Evolutionary conservation across 192 early-diverging fungal genomes (phyloP), one percentile per base, ranked within the genome.

Genomic region (Rhizoclosmatium globosum): DNA sequence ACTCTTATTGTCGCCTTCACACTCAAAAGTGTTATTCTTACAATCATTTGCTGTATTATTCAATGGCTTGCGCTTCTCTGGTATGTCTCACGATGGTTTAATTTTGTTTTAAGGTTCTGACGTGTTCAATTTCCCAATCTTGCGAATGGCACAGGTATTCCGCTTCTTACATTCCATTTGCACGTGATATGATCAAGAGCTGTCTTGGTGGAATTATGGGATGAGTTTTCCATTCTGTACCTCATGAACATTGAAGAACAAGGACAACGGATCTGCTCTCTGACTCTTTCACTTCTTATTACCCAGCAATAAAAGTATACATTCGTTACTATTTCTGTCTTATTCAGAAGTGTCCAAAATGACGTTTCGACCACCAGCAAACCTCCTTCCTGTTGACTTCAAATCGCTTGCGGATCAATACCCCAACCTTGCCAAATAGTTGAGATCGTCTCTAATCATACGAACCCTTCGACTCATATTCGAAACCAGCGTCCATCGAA

Each of bases 21-120:
- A 48, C 85, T 93, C 64, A 17, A 87, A 44, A 88, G 68, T 43
- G 83, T 89, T n/a, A 75, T 93, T 41, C 84, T 99, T 4, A 94
- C 92, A 60, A 73, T 99, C 42, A 86, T 99, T 47, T 85, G 94
- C 56, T 94, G 92, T 44, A 85, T 99, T 62, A 81, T 94, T 60
- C 97, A 99, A 85, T 97, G 92, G 87, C 86, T 93, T 67, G 97
- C 97, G 4, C 81, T 99, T 73, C 91, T 96, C 72, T 86, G 87
- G 85, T 91, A 82, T 74, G 91, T 91, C 11, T 91, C 94, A 15
- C 93, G 91, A 62, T 79, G 69, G 19, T 39, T 31, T 2, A 11
- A 2, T 15, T 4, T 39, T 41, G 17, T 59, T 19, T 11, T 46
- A 64, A 42, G 47, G 38, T 42, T 70, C 41, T 41, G 47, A 13